These are phyloP conservation scores for Globomyces sp. DNA, from an alignment of 371 early-diverging fungal genomes.

Conservation along the genomic window DNA sequence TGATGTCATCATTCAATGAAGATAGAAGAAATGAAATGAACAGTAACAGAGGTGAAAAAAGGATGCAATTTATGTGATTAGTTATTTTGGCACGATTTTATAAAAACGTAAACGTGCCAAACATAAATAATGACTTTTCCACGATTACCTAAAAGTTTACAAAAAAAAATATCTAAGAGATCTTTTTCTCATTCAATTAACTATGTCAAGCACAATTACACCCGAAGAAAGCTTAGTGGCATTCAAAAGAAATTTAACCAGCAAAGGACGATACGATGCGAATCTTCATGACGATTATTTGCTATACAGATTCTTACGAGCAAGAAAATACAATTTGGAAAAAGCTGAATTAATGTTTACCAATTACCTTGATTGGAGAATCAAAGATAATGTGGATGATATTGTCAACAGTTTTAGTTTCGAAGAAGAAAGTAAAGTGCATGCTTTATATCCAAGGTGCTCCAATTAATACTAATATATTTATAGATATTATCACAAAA, in stretches of 20 bases:
- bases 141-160: too few relatives aligned
- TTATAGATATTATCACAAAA: constrained; percentile 63
- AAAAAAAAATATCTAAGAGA: too few relatives aligned
- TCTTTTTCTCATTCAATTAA: too few relatives aligned
- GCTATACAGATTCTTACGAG: constrained; percentile 67
- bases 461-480: too few relatives aligned
- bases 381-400: constrained; percentile 34
- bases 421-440: constrained; percentile 28
- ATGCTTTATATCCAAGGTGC: constrained; percentile 53
- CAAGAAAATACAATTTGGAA: constrained; percentile 60
- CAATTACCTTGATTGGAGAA: constrained; percentile 59
- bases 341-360: constrained; percentile 59
- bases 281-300: constrained; percentile 51
- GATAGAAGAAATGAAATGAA: too few relatives aligned
- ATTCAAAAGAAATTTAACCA: constrained; percentile 67
- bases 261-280: constrained; percentile 6
- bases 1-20: too few relatives aligned
- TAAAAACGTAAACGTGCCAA: too few relatives aligned
- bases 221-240: constrained; percentile 5
- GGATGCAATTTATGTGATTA: too few relatives aligned
- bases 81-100: too few relatives aligned
- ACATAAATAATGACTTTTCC: too few relatives aligned
- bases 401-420: constrained; percentile 29
- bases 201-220: neutral
- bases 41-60: too few relatives aligned